These are phyloP conservation scores for Trichosporon sp. DNA, from an alignment of 1,284 basidiomycete genomes.

Conservation along the genomic window DNA sequence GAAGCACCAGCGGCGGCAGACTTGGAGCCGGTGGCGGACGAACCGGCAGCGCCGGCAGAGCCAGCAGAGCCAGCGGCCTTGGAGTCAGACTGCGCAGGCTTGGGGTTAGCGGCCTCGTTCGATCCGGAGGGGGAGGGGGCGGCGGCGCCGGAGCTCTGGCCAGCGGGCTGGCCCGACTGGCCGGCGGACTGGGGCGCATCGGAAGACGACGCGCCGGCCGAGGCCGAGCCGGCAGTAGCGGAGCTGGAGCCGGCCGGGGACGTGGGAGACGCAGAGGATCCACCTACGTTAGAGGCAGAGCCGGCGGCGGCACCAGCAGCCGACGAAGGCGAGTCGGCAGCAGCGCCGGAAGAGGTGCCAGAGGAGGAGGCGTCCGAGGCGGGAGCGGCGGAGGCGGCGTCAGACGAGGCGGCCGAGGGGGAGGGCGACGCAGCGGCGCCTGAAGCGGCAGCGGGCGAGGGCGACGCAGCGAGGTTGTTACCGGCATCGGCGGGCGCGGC, in stretches of 20 bases:
- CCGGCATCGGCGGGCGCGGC: background rate
- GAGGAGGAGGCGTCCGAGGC: background rate
- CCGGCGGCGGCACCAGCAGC: background rate
- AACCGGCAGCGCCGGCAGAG: background rate
- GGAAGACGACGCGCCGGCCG: background rate
- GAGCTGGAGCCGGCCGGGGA: background rate
- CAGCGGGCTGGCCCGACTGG: too few species aligned
- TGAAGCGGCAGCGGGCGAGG: background rate
- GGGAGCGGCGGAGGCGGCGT: background rate
- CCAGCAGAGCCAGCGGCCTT: background rate
- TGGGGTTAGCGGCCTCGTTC: background rate
- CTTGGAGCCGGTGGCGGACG: background rate
- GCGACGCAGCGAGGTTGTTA: background rate
- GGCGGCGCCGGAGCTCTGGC: background rate
- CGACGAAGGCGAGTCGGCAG: background rate
- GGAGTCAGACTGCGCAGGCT: background rate
- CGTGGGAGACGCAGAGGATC: background rate
- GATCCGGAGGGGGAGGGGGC: background rate
- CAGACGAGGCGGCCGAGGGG: background rate
- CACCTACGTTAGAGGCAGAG: slow-evolving; percentile 4
- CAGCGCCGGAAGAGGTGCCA: background rate
- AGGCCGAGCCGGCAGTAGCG: background rate
- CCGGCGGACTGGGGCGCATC: background rate
- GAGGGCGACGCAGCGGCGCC: background rate
- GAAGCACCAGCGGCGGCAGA: background rate